Evolutionary conservation across 768 basidiomycete species (phyloP).

Genomic region (Suillus brevipes): DNA sequence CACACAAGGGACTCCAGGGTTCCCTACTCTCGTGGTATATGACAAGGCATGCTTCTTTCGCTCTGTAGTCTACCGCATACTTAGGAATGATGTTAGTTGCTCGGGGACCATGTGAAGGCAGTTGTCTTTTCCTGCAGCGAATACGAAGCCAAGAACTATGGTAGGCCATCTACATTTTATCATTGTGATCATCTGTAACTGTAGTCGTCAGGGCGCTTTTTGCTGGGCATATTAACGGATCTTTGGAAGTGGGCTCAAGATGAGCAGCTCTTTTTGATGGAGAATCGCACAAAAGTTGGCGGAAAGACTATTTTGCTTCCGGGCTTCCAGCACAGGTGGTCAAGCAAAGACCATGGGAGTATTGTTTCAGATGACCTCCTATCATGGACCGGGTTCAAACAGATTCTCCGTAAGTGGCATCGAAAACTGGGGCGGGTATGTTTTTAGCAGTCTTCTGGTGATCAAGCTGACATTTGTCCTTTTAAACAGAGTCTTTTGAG

Average conservation of each 20-base stretch:
- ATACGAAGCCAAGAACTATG: conserved; percentile 94
- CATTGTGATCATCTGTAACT: conserved; percentile 6
- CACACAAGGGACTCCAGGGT: conserved; percentile 83
- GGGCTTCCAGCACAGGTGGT: conserved; percentile 62
- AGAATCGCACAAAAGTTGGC: conserved; percentile 65
- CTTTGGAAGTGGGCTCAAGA: conserved; percentile 78
- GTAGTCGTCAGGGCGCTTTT: conserved; percentile 70
- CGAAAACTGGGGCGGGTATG: conserved; percentile 68
- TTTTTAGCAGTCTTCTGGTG: conserved; percentile 1
- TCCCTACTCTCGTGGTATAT: conserved; percentile 83
- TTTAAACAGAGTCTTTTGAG: conserved; percentile 65
- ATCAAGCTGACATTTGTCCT: background rate
- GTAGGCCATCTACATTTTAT: conserved; percentile 39
- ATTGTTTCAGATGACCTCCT: conserved; percentile 55
- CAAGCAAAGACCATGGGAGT: conserved; percentile 40
- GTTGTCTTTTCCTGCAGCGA: conserved; percentile 93
- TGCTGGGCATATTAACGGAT: conserved; percentile 76
- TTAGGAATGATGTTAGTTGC: conserved; percentile 52
- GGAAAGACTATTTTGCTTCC: conserved; percentile 64
- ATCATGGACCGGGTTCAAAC: conserved; percentile 68
- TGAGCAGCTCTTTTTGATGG: conserved; percentile 69
- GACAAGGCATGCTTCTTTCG: conserved; percentile 57
- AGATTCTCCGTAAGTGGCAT: conserved; percentile 83
- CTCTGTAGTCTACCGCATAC: background rate
- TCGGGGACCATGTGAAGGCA: conserved; percentile 81